phyloP scores from a whole-genome alignment of 768 basidiomycete genomes.

The Hygrocybe coccinea region DNA sequence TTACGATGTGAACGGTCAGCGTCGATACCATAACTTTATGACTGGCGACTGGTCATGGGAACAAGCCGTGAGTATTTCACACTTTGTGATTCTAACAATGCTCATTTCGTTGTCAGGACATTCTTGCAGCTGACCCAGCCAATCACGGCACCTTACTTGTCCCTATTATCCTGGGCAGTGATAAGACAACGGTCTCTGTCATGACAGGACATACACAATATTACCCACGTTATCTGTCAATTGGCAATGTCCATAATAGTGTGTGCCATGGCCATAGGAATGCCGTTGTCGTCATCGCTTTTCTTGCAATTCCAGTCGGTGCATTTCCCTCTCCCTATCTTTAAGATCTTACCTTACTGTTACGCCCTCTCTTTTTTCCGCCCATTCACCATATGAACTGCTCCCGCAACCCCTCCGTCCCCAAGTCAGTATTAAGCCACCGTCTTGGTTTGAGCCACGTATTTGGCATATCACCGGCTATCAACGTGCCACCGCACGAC shows the following conservation, averaged over 20 bases:
- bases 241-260: conserved; percentile 25
- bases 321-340: not conserved
- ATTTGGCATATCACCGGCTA: too few relatives aligned
- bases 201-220: conserved; percentile 37
- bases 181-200: conserved; percentile 41
- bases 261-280: conserved; percentile 28
- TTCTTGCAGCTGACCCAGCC: conserved; percentile 18
- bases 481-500: too few relatives aligned
- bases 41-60: conserved; percentile 33
- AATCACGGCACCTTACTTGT: conserved; percentile 29
- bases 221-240: conserved; percentile 31
- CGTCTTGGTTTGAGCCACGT: too few relatives aligned
- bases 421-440: too few relatives aligned
- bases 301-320: conserved; percentile 36
- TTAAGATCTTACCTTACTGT: not conserved
- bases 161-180: conserved; percentile 31
- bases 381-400: too few relatives aligned
- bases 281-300: conserved; percentile 26
- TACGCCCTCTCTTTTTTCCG: too few relatives aligned
- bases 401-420: too few relatives aligned
- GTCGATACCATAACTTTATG: conserved; percentile 30
- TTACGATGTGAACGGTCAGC: conserved; percentile 15
- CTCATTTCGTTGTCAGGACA: conserved; percentile 18
- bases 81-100: not conserved
- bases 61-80: conserved; percentile 25